Evolutionary conservation across 1,284 basidiomycete species (phyloP), one percentile per base, ranked within the genome.

Genomic region (Pterulicium gracile): DNA sequence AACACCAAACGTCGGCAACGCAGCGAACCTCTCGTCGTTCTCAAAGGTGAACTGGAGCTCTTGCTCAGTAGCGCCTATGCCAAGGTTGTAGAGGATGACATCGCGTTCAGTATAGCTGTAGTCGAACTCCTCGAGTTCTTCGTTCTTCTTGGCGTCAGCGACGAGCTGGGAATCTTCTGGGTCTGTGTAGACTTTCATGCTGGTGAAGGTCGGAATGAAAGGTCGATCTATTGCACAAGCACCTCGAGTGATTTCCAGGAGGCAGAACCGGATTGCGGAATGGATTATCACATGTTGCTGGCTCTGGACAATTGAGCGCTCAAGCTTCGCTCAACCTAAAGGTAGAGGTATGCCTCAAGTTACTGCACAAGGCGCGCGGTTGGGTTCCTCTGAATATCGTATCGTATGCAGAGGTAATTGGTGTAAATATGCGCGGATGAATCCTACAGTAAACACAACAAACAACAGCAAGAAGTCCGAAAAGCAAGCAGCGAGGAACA

Each of bases 1-100:
- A 42, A 98, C 94, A 48, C 92, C 95, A 58, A 96, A 98, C 0
- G 94, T 97, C 1, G 92, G 94, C 35, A 98, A 66, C 0, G 86
- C 82, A 49, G 77, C 64, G 66, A 99, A 99, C 21, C 84, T 73
- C 45, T 94, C 89, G 58, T 89, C 75, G 47, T 83, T 81, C 68
- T 98, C 96, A 58, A 82, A 99, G 2, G 84, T 82, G 81, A 91
- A 94, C 55, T 92, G 78, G 19, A 97, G 76, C 52, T 99, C 92
- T 59, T 87, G 80, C 62, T 87, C 92, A 3, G 84, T 94, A 15
- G 94, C 95, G n/a, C 95, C 96, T 42, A 98, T 68, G 45, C 95
- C 93, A 24, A 98, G 72, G 66, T 97, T 97, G 72, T 98, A 99
- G 15, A 98, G 72, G 54, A 97, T 88, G 35, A 97, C 79, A 59